Percentiles rank a stretch among this genome's conserved stretches.
phyloP scores from a whole-genome alignment of 768 basidiomycete species.

The Crassisporium funariophilum region DNA sequence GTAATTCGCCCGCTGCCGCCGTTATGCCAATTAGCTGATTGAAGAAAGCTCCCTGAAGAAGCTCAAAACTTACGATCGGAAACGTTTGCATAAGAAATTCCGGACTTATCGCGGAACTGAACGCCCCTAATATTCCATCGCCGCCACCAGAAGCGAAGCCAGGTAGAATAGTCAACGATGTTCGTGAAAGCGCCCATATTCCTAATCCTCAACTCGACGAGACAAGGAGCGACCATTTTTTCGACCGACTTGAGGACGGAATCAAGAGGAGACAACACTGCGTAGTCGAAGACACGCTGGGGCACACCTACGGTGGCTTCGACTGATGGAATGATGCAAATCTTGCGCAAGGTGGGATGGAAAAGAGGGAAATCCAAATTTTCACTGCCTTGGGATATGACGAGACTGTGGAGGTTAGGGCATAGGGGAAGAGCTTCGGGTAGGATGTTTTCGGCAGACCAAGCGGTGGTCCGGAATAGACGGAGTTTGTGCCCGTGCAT shows the following conservation, averaged over 20 bases:
- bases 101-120: constrained; percentile 22
- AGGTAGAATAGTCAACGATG: constrained; percentile 19
- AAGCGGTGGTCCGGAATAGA: constrained; percentile 38
- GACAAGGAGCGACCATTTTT: constrained; percentile 29
- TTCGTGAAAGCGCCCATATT: constrained; percentile 37
- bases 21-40: not conserved
- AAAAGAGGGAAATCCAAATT: constrained; percentile 30
- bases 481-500: constrained; percentile 45
- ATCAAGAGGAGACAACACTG: constrained; percentile 44
- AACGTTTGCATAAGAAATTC: constrained; percentile 14
- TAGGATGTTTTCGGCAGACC: constrained; percentile 29
- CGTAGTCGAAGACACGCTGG: constrained; percentile 34
- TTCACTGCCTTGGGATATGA: constrained; percentile 36
- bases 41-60: not conserved
- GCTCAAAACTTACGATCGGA: constrained; percentile 17
- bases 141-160: constrained; percentile 24
- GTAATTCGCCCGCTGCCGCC: constrained; percentile 16
- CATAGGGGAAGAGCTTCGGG: constrained; percentile 39
- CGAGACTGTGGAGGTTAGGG: constrained; percentile 43
- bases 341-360: constrained; percentile 42
- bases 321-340: constrained; percentile 45
- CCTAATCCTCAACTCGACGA: constrained; percentile 40
- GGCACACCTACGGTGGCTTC: constrained; percentile 41
- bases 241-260: constrained; percentile 40
- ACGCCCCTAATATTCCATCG: constrained; percentile 25